A percentile compares a stretch with the other conserved stretches of the same genome.
phyloP scores from a whole-genome alignment of 2,329 filamentous ascomycete species.

The Aspergillus sp. region DNA sequence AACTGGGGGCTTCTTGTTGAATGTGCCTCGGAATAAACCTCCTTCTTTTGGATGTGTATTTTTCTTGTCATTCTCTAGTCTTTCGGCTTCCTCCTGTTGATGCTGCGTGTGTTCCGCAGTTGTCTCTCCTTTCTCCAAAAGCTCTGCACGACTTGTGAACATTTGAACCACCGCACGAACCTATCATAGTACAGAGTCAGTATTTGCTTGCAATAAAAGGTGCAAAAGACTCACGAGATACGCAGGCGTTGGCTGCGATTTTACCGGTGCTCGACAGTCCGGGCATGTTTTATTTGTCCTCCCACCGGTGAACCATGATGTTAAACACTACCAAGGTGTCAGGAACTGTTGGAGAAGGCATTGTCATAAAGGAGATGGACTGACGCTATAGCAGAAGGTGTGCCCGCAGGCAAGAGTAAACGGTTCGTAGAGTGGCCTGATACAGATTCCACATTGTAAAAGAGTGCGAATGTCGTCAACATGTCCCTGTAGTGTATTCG shows the following conservation, averaged over 20 bases:
- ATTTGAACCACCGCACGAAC: conserved; percentile 61
- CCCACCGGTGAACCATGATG: conserved; percentile 51
- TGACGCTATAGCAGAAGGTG: conserved; percentile 65
- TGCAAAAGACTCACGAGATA: conserved; percentile 49
- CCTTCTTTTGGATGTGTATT: conserved; percentile 45
- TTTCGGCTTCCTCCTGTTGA: conserved; percentile 56
- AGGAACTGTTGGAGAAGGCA: conserved; percentile 9
- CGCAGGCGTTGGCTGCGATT: conserved; percentile 57
- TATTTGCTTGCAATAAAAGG: too few relatives aligned
- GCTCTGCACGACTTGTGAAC: conserved; percentile 56
- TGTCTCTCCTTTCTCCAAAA: conserved; percentile 60
- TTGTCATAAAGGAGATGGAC: conserved; percentile 15
- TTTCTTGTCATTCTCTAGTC: conserved; percentile 57
- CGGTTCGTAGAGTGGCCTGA: conserved; percentile 64
- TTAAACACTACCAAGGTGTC: conserved; percentile 46
- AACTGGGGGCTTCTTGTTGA: conserved; percentile 32
- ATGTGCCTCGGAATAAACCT: conserved; percentile 62
- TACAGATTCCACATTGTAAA: conserved; percentile 65
- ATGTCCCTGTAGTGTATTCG: conserved; percentile 46
- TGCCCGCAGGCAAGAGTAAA: conserved; percentile 65
- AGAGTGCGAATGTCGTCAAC: conserved; percentile 58
- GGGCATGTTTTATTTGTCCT: conserved; percentile 62
- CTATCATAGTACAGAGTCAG: conserved; percentile 24
- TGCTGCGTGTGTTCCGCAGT: conserved; percentile 55
- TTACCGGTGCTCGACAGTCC: conserved; percentile 59